A percentile compares a stretch with the other conserved stretches of the same genome.
phyloP scores from a whole-genome alignment of 495 filamentous ascomycete species.

The Cercophora scortea region DNA sequence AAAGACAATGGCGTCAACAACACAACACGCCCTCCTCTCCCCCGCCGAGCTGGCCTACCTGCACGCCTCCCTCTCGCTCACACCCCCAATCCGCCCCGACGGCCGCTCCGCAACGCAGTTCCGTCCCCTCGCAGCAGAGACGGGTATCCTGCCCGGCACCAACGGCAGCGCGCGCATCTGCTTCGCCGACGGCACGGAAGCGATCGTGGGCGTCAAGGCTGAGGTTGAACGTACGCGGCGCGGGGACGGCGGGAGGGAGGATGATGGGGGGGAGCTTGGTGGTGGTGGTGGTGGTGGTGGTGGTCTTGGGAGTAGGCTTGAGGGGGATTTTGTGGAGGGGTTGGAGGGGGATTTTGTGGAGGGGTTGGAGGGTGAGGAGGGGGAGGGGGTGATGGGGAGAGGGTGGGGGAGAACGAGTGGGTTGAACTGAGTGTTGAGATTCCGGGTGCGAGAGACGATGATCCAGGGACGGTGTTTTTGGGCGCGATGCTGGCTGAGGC shows the following conservation, averaged over 20 bases:
- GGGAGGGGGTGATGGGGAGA: constrained; percentile 14
- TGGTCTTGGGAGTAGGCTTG: too few relatives aligned
- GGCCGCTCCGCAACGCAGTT: constrained; percentile 77
- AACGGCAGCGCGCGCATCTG: constrained; percentile 91
- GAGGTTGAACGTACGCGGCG: constrained; percentile 69
- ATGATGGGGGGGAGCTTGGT: too few relatives aligned
- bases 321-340: constrained; percentile 13
- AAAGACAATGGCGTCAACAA: constrained; percentile 25
- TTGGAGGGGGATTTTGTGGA: not conserved
- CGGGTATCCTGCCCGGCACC: constrained; percentile 75
- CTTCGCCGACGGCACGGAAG: constrained; percentile 91
- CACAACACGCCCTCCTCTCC: constrained; percentile 61
- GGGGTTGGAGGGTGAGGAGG: not conserved
- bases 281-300: too few relatives aligned
- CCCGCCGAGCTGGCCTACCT: constrained; percentile 96
- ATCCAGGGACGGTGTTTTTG: constrained; percentile 80
- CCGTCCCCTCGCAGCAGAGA: constrained; percentile 82
- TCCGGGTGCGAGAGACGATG: constrained; percentile 81
- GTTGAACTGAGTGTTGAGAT: constrained; percentile 81
- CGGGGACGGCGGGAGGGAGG: constrained; percentile 22
- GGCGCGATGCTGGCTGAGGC: constrained; percentile 82
- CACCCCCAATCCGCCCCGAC: constrained; percentile 84
- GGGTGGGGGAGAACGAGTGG: constrained; percentile 51
- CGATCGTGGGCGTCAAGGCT: constrained; percentile 88
- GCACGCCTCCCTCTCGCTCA: constrained; percentile 71